A percentile compares a stretch with the other conserved stretches of the same genome.
Conservation (phyloP, 805 yeast genomes). For the Pichia occidentalis region DNA sequence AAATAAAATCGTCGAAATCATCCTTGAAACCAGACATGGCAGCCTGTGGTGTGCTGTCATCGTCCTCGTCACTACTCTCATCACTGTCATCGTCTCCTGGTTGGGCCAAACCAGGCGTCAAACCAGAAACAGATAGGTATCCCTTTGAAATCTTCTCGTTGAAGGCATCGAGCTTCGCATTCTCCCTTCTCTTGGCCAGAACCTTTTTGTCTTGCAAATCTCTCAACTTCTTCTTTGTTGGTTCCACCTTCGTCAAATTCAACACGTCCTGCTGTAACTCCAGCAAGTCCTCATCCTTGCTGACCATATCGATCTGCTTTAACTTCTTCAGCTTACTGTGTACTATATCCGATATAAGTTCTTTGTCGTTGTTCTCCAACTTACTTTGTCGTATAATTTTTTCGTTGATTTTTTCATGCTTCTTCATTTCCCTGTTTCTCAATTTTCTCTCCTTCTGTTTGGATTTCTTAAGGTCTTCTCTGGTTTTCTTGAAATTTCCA, state of each 20-base stretch:
- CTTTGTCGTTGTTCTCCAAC: conserved; percentile 21
- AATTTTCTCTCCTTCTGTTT: conserved; percentile 18
- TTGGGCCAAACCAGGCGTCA: conserved; percentile 84
- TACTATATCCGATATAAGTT: conserved; percentile 35
- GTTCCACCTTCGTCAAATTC: conserved; percentile 38
- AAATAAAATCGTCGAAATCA: conserved; percentile 29
- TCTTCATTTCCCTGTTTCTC: conserved; percentile 16
- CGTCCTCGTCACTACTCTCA: conserved; percentile 20
- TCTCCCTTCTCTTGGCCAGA: conserved; percentile 27
- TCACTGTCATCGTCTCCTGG: conserved; percentile 59
- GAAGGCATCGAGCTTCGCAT: conserved; percentile 29
- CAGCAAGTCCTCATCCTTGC: conserved; percentile 34
- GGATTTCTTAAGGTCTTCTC: conserved; percentile 13
- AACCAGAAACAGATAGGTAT: conserved; percentile 47
- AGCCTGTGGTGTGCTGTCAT: conserved; percentile 6
- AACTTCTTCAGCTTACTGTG: conserved; percentile 31
- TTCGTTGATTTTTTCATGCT: conserved; percentile 10
- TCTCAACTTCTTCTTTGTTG: conserved; percentile 26
- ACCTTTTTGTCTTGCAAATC: conserved; percentile 6
- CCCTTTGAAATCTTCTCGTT: conserved; percentile 39
- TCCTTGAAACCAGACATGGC: conserved; percentile 17
- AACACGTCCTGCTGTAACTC: conserved; percentile 38
- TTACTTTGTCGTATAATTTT: conserved; percentile 21
- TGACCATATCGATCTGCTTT: conserved; percentile 27
- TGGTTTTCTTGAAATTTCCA: conserved; percentile 15